Evolutionary conservation across 108 stramenopile species (phyloP), one percentile per base, ranked within the genome.

Genomic region (Cyclotella sp.): DNA sequence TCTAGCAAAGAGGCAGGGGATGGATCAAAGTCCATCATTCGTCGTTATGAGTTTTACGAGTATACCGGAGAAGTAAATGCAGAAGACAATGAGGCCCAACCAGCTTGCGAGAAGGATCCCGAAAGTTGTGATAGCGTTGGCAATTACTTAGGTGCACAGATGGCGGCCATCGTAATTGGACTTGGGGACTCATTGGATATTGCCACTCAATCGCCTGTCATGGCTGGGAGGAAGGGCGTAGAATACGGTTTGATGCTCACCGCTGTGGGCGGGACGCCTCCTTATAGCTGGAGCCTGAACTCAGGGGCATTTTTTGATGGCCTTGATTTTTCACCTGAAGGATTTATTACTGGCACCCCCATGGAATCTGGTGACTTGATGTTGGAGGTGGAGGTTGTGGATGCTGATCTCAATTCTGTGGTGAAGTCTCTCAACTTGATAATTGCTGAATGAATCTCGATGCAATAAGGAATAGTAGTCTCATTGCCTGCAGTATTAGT

Each of bases 1-100:
- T 26, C 24, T 12, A 55, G 55, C 22, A 55, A 55, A 22, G 55
- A 55, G 22, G 55, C 24, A 26, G 21, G 8, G 1, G n/a, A 19
- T 12, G 24, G 24, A 5, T 22, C n/a, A 8, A 55, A 21, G 24
- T 55, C 55, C 24, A 55, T 55, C 55, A 55, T 55, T 55, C n/a
- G 55, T n/a, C 55, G 22, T 24, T 63, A 63, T 29, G 62, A 63
- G 2, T 63, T 63, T 10, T 63, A 63, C 26, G 62, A 63, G 41
- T 63, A 63, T 10, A 40, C 41, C 1, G 55, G 55, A 12, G 55
- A 21, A 26, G 55, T 55, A 21, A 63, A 63, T 26, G n/a, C 28
- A 42, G 62, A 63, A 63, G 62, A 63, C 39, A 63, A 63, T 44
- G 64, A 65, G 21, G 64, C 64, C n/a, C 42, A 65, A 19, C 64